These are phyloP conservation scores for Dalechampia spathulata DNA, from an alignment of 441 rosid genomes.

Conservation along the genomic window DNA sequence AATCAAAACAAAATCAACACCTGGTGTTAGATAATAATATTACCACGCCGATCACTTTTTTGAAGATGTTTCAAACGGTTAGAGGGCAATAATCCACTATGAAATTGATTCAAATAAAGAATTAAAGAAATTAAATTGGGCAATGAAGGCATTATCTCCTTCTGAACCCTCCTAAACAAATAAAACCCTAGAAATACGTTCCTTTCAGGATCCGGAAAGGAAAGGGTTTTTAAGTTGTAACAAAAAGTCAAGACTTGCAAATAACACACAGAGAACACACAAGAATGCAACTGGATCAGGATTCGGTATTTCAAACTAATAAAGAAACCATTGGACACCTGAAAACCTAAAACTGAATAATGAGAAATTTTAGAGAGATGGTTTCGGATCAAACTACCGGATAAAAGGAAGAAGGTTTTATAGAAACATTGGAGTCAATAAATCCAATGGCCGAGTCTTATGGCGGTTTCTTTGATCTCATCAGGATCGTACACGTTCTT, in stretches of 20 bases:
- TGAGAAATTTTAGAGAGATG: not conserved
- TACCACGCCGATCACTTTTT: conserved; percentile 91
- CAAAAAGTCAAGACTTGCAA: no score
- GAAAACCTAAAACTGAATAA: not conserved
- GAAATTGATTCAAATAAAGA: conserved; percentile 46
- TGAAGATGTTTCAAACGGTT: conserved; percentile 82
- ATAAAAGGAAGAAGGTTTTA: not conserved
- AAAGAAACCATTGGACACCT: not conserved
- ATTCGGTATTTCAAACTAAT: not conserved
- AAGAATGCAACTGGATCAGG: no score
- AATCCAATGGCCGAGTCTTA: conserved; percentile 10
- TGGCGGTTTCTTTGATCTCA: conserved; percentile 6
- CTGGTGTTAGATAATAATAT: conserved; percentile 71
- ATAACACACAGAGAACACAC: no score
- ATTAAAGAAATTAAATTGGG: conserved; percentile 37
- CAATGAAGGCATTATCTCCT: conserved; percentile 65
- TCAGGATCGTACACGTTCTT: conserved; percentile 14
- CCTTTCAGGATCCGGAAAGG: no score
- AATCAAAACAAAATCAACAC: not conserved
- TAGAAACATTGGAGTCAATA: not conserved
- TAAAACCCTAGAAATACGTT: conserved; percentile 32
- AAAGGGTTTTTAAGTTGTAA: no score
- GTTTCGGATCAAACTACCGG: conserved; percentile 5
- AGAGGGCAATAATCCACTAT: conserved; percentile 49
- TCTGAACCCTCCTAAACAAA: conserved; percentile 48